A percentile compares a stretch with the other conserved stretches of the same genome.
These are phyloP conservation scores for Theobroma grandiflorum DNA, from an alignment of 441 rosid species.

Conservation along the genomic window DNA sequence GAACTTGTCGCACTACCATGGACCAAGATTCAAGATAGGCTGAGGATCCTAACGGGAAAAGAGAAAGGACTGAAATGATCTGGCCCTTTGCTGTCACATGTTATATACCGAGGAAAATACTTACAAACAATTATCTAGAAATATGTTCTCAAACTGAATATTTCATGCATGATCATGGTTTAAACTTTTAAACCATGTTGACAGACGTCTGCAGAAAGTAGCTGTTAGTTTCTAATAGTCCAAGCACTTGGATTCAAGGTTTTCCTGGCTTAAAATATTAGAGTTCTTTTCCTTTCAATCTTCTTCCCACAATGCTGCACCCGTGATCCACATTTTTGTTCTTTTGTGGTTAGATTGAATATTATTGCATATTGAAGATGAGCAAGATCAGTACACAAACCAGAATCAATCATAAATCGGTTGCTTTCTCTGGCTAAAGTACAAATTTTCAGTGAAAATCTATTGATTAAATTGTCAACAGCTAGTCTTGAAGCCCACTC, in stretches of 20 bases:
- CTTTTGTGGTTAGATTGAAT: not conserved
- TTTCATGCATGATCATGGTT: too few relatives aligned
- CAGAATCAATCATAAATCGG: not conserved
- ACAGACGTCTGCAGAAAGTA: not conserved
- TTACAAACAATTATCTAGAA: not conserved
- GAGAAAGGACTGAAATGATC: too few relatives aligned
- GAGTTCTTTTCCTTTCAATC: not conserved
- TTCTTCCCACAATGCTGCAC: not conserved
- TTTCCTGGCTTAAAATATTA: not conserved
- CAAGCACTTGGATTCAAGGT: not conserved
- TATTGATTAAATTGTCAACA: not conserved
- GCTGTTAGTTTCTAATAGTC: not conserved
- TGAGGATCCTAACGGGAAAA: too few relatives aligned
- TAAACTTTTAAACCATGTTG: too few relatives aligned
- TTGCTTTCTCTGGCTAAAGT: too few relatives aligned
- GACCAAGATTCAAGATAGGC: too few relatives aligned
- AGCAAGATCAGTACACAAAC: not conserved
- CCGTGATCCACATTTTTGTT: not conserved
- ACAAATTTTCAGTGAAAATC: not conserved
- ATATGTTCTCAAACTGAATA: too few relatives aligned
- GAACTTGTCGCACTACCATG: too few relatives aligned
- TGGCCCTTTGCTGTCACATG: not conserved
- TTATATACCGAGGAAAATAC: not conserved
- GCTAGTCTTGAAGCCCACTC: not conserved
- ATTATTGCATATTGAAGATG: not conserved